Conservation (phyloP, 192 early-diverging fungal genomes). For the Coemansia javaensis region DNA sequence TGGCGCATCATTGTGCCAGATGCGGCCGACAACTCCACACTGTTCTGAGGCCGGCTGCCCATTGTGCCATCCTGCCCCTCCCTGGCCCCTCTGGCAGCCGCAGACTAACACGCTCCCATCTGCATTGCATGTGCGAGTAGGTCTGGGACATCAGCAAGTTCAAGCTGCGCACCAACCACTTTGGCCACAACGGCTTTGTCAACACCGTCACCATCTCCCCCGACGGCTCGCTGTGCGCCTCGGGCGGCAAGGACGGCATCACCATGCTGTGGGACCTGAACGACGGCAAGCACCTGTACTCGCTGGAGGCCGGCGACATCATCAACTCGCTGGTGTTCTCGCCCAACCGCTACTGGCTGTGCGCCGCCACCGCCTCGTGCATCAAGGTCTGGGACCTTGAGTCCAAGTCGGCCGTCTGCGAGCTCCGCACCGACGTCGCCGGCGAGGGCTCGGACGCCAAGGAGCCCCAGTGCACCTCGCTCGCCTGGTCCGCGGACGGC, state of each 20-base stretch:
- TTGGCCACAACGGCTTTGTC: constrained; percentile 97
- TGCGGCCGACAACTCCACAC: constrained; percentile 58
- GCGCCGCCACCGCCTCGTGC: constrained; percentile 88
- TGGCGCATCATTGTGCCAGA: constrained; percentile 43
- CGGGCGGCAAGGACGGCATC: constrained; percentile 98
- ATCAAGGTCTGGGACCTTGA: constrained; percentile 99
- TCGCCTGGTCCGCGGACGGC: constrained; percentile 98
- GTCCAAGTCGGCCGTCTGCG: constrained; percentile 95
- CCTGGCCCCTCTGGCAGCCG: too few relatives aligned
- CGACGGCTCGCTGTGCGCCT: constrained; percentile 99
- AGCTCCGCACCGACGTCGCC: constrained; percentile 73
- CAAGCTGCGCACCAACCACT: constrained; percentile 99
- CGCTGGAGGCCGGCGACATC: constrained; percentile 88
- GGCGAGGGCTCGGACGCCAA: constrained; percentile 69
- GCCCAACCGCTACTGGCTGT: constrained; percentile 99
- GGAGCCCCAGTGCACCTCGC: constrained; percentile 86
- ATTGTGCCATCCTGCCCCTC: too few relatives aligned
- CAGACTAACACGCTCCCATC: too few relatives aligned
- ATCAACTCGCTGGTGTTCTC: constrained; percentile 99
- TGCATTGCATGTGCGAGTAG: constrained; percentile 46
- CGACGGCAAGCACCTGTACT: constrained; percentile 99
- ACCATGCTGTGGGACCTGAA: constrained; percentile 99
- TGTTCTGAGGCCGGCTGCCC: constrained; percentile 13
- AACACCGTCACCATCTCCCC: constrained; percentile 98
- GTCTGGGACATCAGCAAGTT: constrained; percentile 98